phyloP scores from a whole-genome alignment of 2,329 filamentous ascomycete genomes.

The Dendryphion nanum region DNA sequence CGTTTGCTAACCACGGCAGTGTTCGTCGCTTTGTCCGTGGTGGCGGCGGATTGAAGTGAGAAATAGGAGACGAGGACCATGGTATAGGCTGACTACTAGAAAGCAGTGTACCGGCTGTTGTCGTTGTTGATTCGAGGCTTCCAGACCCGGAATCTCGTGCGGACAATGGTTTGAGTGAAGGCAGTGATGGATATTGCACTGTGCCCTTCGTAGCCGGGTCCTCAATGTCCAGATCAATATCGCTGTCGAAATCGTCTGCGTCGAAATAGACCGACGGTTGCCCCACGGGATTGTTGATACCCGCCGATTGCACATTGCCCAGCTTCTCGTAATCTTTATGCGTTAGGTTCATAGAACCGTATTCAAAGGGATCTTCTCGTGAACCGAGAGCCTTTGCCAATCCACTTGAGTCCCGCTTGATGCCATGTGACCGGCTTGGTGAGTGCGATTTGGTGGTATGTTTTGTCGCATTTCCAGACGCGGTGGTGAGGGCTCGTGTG shows the following conservation, averaged over 20 bases:
- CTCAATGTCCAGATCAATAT: conserved; percentile 71
- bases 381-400: conserved; percentile 44
- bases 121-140: conserved; percentile 22
- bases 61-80: conserved; percentile 69
- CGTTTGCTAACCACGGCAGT: conserved; percentile 59
- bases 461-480: conserved; percentile 33
- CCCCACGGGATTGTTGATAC: conserved; percentile 9
- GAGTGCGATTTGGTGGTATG: conserved; percentile 13
- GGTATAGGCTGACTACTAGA: conserved; percentile 60
- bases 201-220: conserved; percentile 52
- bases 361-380: conserved; percentile 33
- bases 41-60: conserved; percentile 40
- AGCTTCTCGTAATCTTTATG: conserved; percentile 26
- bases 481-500: conserved; percentile 28
- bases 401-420: conserved; percentile 49
- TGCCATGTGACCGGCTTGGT: conserved; percentile 24
- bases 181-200: conserved; percentile 43
- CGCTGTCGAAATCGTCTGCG: conserved; percentile 85
- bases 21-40: conserved; percentile 59
- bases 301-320: conserved; percentile 14
- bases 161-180: conserved; percentile 12
- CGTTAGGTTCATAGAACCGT: conserved; percentile 24
- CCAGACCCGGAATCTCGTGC: conserved; percentile 32
- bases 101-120: conserved; percentile 12
- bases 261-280: conserved; percentile 51